Percentiles rank a stretch among this genome's conserved stretches.
phyloP scores from a whole-genome alignment of 2,329 filamentous ascomycete genomes.

The Laburnicola sp. region DNA sequence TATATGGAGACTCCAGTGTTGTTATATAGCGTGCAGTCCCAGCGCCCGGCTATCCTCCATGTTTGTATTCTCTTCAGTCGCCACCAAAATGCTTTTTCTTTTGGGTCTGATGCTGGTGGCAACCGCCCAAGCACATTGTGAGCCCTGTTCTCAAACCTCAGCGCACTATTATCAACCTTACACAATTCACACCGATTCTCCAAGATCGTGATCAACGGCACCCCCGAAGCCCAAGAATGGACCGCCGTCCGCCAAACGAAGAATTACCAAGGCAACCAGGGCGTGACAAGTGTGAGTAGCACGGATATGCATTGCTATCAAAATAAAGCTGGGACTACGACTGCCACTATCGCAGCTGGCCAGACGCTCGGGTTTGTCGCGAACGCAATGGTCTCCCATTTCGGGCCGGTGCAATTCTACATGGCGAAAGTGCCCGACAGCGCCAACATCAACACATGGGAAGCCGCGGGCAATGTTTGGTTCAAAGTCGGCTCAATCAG shows the following conservation, averaged over 20 bases:
- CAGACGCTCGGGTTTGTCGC: constrained; percentile 52
- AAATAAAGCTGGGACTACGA: constrained; percentile 46
- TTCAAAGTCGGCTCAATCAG: constrained; percentile 34
- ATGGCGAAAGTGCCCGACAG: constrained; percentile 53
- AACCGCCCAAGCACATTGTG: constrained; percentile 29
- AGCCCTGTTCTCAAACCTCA: neutral
- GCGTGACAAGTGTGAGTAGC: constrained; percentile 54
- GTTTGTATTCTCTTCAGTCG: too few relatives aligned
- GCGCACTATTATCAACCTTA: neutral
- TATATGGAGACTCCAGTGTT: neutral
- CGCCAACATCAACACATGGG: constrained; percentile 33
- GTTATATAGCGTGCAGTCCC: neutral
- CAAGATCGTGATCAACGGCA: constrained; percentile 28
- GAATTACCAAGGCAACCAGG: constrained; percentile 56
- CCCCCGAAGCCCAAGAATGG: constrained; percentile 47
- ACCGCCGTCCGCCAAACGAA: constrained; percentile 53
- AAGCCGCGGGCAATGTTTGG: constrained; percentile 36
- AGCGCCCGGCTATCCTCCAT: neutral
- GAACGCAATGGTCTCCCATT: constrained; percentile 52
- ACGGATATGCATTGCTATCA: constrained; percentile 58
- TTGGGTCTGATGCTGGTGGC: constrained; percentile 17
- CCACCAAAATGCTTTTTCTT: constrained; percentile 7
- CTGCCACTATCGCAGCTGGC: constrained; percentile 52
- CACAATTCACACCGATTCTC: constrained; percentile 27
- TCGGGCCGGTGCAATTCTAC: constrained; percentile 59